A percentile compares a stretch with the other conserved stretches of the same genome.
Conservation (phyloP, 176 grass and related monocot species). For the Carex myosuroides region DNA sequence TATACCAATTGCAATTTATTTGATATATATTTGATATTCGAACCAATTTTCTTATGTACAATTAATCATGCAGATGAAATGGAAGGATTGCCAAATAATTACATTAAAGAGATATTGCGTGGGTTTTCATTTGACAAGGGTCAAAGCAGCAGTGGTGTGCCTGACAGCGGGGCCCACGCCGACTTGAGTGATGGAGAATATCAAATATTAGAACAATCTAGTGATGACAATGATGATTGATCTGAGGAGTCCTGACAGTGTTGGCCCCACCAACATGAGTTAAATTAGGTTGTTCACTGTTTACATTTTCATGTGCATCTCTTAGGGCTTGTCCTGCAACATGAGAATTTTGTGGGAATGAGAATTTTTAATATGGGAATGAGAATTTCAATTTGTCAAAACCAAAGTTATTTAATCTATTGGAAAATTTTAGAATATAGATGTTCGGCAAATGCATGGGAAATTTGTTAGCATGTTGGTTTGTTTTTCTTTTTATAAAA, state of each 20-base stretch:
- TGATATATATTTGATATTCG: background rate
- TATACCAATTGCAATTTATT: background rate
- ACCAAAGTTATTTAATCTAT: too few relatives aligned
- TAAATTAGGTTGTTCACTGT: background rate
- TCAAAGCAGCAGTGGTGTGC: background rate
- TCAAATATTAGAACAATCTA: conserved; percentile 73
- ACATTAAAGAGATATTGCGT: conserved; percentile 61
- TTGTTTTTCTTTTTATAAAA: too few relatives aligned
- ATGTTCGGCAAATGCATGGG: too few relatives aligned
- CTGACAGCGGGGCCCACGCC: conserved; percentile 14
- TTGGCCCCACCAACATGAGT: background rate
- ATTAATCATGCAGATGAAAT: conserved; percentile 26
- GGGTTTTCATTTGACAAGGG: conserved; percentile 45
- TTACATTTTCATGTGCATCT: background rate
- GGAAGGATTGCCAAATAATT: conserved; percentile 56
- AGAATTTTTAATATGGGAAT: too few relatives aligned
- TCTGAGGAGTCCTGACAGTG: background rate
- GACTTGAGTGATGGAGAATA: conserved; percentile 66
- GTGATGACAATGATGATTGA: conserved; percentile 35
- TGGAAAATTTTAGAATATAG: too few relatives aligned
- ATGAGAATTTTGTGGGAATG: too few relatives aligned
- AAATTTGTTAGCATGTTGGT: too few relatives aligned
- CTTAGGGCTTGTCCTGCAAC: too few relatives aligned
- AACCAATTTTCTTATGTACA: conserved; percentile 30
- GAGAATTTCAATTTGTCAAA: too few relatives aligned